Evolutionary conservation across 768 basidiomycete species (phyloP), one percentile per base, ranked within the genome.

Genomic region (Chiua virens): DNA sequence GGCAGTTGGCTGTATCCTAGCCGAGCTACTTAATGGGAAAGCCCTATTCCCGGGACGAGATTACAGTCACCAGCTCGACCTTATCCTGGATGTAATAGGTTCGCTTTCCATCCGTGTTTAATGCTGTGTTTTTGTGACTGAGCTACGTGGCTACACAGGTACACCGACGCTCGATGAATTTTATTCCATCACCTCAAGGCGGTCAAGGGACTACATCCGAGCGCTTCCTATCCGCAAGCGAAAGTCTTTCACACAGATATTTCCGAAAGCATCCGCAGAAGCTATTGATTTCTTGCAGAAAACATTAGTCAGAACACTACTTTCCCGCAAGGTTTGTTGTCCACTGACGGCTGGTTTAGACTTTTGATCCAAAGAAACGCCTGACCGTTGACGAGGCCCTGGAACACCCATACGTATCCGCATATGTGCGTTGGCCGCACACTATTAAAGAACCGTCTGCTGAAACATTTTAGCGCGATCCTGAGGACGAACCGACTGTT

Each of bases 141-240:
- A 38, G 17, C 47, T 37, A 27, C 27, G 20, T 53, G 21, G 30
- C 63, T 57, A 40, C 62, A 47, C 53, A 81, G 81, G 85, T 41
- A 96, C 92, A 2, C 92, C 92, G 1, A 87, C 86, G 34, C 76
- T 94, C 42, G 92, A 94, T 54, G 93, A 95, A 64, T 94, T 92
- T 68, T 89, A 93, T 70, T 83, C 88, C 34, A 94, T 95, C 68
- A 92, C 89, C 2, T 89, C 87, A 5, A 79, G 84, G 42, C 78
- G 91, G 43, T 92, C 89, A 47, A 81, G 89, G 50, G 90, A 95
- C 61, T 94, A 95, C 71, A 85, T 96, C 61, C 85, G 91, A 40
- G 84, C 87, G 7, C 75, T 95, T 51, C 91, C 90, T 40, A 91
- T 94, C 62, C 81, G 86, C 58, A 92, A 87, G 71, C 81, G 80